Conservation (phyloP, 768 basidiomycete genomes). For the Strobilomyces dryophilus region DNA sequence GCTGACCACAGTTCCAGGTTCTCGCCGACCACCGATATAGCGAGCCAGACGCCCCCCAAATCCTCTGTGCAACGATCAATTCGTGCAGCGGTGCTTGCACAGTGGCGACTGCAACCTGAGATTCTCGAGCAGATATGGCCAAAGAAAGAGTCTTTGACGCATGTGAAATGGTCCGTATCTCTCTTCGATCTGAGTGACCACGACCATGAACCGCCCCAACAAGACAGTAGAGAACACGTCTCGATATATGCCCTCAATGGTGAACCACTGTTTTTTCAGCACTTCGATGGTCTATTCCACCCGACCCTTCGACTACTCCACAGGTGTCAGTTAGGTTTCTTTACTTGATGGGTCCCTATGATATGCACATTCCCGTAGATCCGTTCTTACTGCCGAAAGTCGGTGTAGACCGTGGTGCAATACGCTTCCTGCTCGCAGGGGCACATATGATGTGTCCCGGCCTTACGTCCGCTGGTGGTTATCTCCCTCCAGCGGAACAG, state of each 20-base stretch:
- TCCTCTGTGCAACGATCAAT: conserved; percentile 90
- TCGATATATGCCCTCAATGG: conserved; percentile 87
- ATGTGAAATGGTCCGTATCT: conserved; percentile 76
- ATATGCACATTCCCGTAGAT: conserved; percentile 47
- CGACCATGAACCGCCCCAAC: conserved; percentile 14
- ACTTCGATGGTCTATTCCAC: conserved; percentile 89
- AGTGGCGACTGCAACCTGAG: conserved; percentile 79
- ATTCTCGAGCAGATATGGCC: conserved; percentile 93
- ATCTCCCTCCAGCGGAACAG: conserved; percentile 69
- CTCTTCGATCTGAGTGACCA: conserved; percentile 8
- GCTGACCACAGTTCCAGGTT: conserved; percentile 45
- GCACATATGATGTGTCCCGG: conserved; percentile 98
- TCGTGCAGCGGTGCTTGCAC: conserved; percentile 71
- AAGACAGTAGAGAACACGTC: conserved; percentile 85
- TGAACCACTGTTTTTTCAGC: conserved; percentile 92
- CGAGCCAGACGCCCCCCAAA: conserved; percentile 88
- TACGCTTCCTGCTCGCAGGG: conserved; percentile 91
- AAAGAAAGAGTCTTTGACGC: conserved; percentile 93
- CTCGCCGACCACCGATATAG: conserved; percentile 71
- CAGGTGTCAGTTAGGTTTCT: conserved; percentile 60
- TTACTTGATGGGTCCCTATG: not conserved
- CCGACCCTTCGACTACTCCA: conserved; percentile 89
- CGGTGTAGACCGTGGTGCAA: conserved; percentile 92
- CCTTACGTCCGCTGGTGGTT: conserved; percentile 87
- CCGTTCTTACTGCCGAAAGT: conserved; percentile 87